Evolutionary conservation across 2,329 filamentous ascomycete genomes (phyloP), one percentile per base, ranked within the genome.

Genomic region (Pseudogymnoascus sp.): DNA sequence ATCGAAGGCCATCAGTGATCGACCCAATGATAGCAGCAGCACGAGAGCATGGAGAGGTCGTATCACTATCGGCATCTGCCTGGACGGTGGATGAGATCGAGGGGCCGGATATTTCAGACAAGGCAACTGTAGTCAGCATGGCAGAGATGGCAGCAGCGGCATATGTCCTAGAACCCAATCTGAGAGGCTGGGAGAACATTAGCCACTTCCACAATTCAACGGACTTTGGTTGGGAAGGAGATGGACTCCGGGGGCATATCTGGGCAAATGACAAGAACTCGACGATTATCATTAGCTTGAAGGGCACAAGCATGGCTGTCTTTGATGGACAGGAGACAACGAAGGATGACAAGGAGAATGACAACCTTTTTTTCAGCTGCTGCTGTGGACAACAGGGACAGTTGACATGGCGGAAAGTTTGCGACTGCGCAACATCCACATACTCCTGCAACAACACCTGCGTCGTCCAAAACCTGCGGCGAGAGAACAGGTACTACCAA

Each of bases 281-380:
- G 37, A 97, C 93, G 1, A 82, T 97, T 62, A 86, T 97, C 44
- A 94, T 97, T 67, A 92, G 91, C 4, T 77, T 99, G 63, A 99
- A 99, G 77, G 94, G 93, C 62, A 97, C 92, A 0, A 90, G 88
- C 1, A 85, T 88, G 1, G 93, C 94, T 11, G 87, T 97, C 3
- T 97, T 97, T 72, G 93, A 97, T 74, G 94, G 94, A n/a, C 90
- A 93, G 38, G 93, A 92, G 61, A 97, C 94, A 1, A 97, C 93
- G 0, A 96, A 92, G 25, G 96, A 96, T 69, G 94, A 99, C 77
- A 99, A 99, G 78, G 80, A 92, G 71, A 99, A 97, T 74, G 94
- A 99, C 76, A 99, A 99, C 73, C 81, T 99, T 8, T 96, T 96
- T 76, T 97, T 97, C 77, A 96, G 92, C 72, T 99, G 94, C 77